phyloP scores from a whole-genome alignment of 2,329 filamentous ascomycete species.

The Macrophomina tecta region DNA sequence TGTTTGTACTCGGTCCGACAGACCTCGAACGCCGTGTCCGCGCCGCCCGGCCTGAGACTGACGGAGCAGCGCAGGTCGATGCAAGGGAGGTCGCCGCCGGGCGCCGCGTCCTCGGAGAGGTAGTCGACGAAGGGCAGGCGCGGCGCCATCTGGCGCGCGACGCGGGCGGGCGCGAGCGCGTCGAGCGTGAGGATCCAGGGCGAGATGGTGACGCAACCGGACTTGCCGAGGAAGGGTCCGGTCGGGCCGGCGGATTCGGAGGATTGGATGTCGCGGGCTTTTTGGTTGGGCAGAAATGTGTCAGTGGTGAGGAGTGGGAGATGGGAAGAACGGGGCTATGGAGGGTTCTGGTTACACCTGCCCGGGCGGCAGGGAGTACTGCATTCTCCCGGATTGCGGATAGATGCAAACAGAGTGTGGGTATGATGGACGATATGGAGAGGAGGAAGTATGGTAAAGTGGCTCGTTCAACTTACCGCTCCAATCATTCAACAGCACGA shows the following conservation, averaged over 20 bases:
- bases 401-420: not conserved
- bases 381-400: too few relatives aligned
- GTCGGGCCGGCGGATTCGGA: slow-evolving; percentile 64
- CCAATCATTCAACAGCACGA: slow-evolving; percentile 69
- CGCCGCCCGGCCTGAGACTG: slow-evolving; percentile 34
- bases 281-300: not conserved
- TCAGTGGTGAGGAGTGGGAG: not conserved
- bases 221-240: slow-evolving; percentile 67
- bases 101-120: not conserved
- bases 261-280: slow-evolving; percentile 64
- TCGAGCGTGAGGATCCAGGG: slow-evolving; percentile 68
- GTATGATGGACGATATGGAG: not conserved
- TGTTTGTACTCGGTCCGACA: slow-evolving; percentile 44
- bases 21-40: slow-evolving; percentile 30
- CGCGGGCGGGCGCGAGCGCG: slow-evolving; percentile 51
- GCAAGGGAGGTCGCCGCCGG: not conserved
- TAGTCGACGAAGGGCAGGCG: slow-evolving; percentile 29
- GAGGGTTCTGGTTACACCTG: too few relatives aligned
- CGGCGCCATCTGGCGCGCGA: slow-evolving; percentile 34
- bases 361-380: too few relatives aligned
- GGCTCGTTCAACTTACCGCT: slow-evolving; percentile 32
- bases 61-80: slow-evolving; percentile 10
- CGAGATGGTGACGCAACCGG: slow-evolving; percentile 64
- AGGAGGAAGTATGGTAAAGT: not conserved
- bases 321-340: not conserved